Evolutionary conservation across 139 green algal species (phyloP).

Genomic region (Haematococcus sp.): DNA sequence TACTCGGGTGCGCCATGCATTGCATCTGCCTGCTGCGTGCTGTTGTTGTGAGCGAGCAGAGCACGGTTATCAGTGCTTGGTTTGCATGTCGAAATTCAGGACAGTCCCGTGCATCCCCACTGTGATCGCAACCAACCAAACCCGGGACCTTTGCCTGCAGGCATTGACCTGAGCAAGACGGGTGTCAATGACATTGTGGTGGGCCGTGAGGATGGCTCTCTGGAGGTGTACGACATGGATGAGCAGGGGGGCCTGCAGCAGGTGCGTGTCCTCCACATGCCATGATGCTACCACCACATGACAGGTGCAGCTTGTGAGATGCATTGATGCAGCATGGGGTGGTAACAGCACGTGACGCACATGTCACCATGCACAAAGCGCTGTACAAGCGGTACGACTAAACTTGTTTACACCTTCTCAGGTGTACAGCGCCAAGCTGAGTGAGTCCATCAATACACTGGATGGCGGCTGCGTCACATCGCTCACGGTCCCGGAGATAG

Average conservation of each 20-base stretch:
- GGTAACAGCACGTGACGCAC: no score
- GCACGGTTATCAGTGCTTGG: no score
- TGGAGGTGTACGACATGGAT: conserved; percentile 74
- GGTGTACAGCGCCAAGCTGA: conserved; percentile 39
- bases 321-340: no score
- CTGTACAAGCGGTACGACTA: no score
- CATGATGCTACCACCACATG: no score
- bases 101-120: no score
- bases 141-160: conserved; percentile 4
- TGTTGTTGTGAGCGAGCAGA: not conserved
- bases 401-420: no score
- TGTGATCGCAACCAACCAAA: no score
- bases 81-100: no score
- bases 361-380: no score
- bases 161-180: conserved; percentile 69
- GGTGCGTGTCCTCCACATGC: no score
- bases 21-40: not conserved
- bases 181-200: conserved; percentile 64
- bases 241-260: conserved; percentile 45
- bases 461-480: conserved; percentile 63
- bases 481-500: conserved; percentile 47
- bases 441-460: conserved; percentile 60
- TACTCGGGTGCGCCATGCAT: conserved; percentile 31
- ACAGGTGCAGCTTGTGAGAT: no score
- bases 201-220: conserved; percentile 62